phyloP scores from a whole-genome alignment of 257 asterid species.

The Nicotiana noctiflora region DNA sequence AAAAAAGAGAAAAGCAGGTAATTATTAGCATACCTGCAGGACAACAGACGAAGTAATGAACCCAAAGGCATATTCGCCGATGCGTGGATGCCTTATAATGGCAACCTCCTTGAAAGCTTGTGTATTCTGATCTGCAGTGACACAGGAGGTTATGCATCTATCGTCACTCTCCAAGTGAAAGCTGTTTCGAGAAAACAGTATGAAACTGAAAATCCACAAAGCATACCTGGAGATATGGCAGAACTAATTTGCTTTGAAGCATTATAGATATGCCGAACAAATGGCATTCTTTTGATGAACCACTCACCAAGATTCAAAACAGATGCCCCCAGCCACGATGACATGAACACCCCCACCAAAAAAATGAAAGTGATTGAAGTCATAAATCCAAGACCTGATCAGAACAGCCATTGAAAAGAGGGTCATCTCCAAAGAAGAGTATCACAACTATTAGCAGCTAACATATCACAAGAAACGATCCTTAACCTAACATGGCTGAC shows the following conservation, averaged over 20 bases:
- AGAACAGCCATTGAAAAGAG: not conserved
- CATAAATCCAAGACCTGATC: slow-evolving; percentile 37
- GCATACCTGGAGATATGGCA: slow-evolving; percentile 46
- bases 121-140: slow-evolving; percentile 41
- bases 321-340: slow-evolving; percentile 46
- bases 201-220: not conserved
- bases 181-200: not conserved
- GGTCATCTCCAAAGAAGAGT: not conserved
- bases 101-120: slow-evolving; percentile 55
- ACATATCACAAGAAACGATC: not conserved
- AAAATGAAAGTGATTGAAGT: slow-evolving; percentile 39
- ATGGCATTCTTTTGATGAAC: slow-evolving; percentile 42
- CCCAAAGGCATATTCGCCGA: slow-evolving; percentile 56
- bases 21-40: slow-evolving; percentile 31
- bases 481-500: not conserved
- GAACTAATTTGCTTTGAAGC: slow-evolving; percentile 45
- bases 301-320: slow-evolving; percentile 37
- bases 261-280: slow-evolving; percentile 39
- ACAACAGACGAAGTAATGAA: slow-evolving; percentile 45
- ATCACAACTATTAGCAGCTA: not conserved
- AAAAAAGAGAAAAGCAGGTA: not conserved
- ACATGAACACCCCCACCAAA: slow-evolving; percentile 42
- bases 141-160: not conserved
- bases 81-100: slow-evolving; percentile 51
- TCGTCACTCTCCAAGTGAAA: not conserved